These are phyloP conservation scores for Pythium angustatum DNA, from an alignment of 352 stramenopile species.

Conservation along the genomic window DNA sequence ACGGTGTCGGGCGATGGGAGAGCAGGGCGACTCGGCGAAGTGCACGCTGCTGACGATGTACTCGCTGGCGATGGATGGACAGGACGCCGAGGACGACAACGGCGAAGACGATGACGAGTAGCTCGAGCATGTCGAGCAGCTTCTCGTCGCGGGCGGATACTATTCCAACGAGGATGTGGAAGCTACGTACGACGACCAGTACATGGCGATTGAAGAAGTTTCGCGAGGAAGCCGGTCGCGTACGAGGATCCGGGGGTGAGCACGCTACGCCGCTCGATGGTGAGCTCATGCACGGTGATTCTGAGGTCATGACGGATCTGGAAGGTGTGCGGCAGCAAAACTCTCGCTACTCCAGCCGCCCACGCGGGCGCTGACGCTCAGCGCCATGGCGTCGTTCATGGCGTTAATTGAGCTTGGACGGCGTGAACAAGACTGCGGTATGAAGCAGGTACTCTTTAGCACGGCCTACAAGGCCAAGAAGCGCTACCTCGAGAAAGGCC, in stretches of 20 bases:
- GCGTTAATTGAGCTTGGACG: too few relatives aligned
- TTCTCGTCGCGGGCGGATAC: constrained; percentile 92
- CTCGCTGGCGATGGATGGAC: constrained; percentile 54
- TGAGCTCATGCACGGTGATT: too few relatives aligned
- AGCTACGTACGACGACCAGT: constrained; percentile 93
- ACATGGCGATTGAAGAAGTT: constrained; percentile 94
- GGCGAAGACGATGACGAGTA: constrained; percentile 58
- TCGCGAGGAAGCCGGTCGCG: constrained; percentile 89
- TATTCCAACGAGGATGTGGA: constrained; percentile 88
- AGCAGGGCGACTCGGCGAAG: constrained; percentile 68
- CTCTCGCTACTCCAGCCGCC: too few relatives aligned
- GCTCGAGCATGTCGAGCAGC: constrained; percentile 77
- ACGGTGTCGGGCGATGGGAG: constrained; percentile 55
- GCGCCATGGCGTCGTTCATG: too few relatives aligned
- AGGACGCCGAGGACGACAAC: constrained; percentile 57
- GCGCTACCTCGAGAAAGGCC: constrained; percentile 24
- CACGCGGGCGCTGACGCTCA: too few relatives aligned
- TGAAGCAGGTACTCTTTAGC: too few relatives aligned
- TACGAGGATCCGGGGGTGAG: too few relatives aligned
- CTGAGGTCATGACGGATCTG: too few relatives aligned
- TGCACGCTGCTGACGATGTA: constrained; percentile 84
- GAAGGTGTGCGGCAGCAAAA: too few relatives aligned
- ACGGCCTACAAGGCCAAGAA: constrained; percentile 45
- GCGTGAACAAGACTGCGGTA: too few relatives aligned
- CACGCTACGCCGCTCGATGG: too few relatives aligned